A percentile compares a stretch with the other conserved stretches of the same genome.
These are phyloP conservation scores for Neocatenulostroma microsporum DNA, from an alignment of 2,329 filamentous ascomycete genomes.

Conservation along the genomic window DNA sequence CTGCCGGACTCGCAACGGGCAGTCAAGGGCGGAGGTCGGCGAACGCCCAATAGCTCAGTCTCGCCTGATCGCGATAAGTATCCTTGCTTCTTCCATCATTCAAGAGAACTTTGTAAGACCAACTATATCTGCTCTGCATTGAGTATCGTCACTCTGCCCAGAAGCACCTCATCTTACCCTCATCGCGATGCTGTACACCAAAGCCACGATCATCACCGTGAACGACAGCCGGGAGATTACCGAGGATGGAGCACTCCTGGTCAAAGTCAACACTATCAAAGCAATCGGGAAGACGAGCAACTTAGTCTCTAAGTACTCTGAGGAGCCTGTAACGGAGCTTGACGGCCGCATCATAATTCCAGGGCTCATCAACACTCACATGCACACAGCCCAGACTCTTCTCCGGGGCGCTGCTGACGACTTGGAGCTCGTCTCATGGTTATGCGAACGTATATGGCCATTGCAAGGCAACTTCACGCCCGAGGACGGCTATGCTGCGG, in stretches of 20 bases:
- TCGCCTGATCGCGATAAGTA: too few species aligned
- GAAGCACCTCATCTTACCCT: too few species aligned
- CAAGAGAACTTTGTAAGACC: too few species aligned
- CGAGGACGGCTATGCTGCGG: constrained; percentile 44
- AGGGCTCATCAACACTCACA: constrained; percentile 45
- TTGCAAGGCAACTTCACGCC: constrained; percentile 39
- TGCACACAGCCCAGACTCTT: constrained; percentile 44
- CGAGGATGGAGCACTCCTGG: constrained; percentile 40
- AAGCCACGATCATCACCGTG: constrained; percentile 48
- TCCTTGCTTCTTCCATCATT: too few species aligned
- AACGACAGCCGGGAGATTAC: constrained; percentile 41
- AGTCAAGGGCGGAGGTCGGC: too few species aligned
- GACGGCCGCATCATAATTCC: constrained; percentile 42
- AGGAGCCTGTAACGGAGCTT: constrained; percentile 30
- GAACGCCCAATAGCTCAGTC: too few species aligned
- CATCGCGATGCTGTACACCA: constrained; percentile 41
- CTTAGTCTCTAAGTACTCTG: constrained; percentile 25
- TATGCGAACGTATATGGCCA: constrained; percentile 46
- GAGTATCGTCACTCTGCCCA: too few species aligned
- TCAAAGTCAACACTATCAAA: constrained; percentile 34
- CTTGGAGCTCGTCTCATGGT: constrained; percentile 44
- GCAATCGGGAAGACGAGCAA: constrained; percentile 37
- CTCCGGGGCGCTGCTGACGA: constrained; percentile 45
- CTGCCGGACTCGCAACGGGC: too few species aligned
- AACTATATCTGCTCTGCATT: too few species aligned